Conservation (phyloP, 768 basidiomycete species). For the Suillus decipiens region DNA sequence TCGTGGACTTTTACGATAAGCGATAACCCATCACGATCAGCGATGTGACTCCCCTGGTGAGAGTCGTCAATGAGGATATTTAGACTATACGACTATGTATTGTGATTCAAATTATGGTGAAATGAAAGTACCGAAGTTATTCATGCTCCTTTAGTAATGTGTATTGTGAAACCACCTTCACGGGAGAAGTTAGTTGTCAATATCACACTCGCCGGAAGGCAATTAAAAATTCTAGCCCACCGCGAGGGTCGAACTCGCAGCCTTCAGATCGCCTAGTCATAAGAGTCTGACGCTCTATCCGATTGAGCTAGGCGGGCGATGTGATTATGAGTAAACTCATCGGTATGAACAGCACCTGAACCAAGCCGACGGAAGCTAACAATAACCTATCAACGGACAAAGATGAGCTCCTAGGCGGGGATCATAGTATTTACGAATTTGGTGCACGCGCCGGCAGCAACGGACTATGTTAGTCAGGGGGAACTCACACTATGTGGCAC, state of each 20-base stretch:
- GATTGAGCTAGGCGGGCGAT: conserved; percentile 65
- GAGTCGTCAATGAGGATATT: neutral
- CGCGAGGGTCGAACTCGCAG: conserved; percentile 67
- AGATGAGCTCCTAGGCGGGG: neutral
- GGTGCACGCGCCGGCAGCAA: neutral
- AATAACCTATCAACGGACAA: neutral
- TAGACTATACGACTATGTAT: conserved; percentile 2
- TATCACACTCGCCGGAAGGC: too few species aligned
- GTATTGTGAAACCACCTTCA: neutral
- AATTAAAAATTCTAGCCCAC: conserved; percentile 47
- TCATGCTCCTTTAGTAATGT: neutral
- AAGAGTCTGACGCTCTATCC: conserved; percentile 71
- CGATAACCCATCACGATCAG: conserved; percentile 5
- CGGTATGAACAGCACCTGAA: too few species aligned
- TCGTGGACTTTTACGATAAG: neutral
- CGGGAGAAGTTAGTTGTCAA: too few species aligned
- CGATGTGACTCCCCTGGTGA: conserved; percentile 1
- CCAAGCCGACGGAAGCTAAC: neutral
- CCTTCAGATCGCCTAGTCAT: conserved; percentile 54
- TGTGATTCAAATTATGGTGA: neutral
- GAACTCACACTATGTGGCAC: neutral
- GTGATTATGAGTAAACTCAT: too few species aligned
- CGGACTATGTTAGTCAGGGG: neutral
- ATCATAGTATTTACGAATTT: neutral
- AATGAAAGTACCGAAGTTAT: neutral